These are phyloP conservation scores for Chytriomyces confervae DNA, from an alignment of 192 early-diverging fungal genomes.

Conservation along the genomic window DNA sequence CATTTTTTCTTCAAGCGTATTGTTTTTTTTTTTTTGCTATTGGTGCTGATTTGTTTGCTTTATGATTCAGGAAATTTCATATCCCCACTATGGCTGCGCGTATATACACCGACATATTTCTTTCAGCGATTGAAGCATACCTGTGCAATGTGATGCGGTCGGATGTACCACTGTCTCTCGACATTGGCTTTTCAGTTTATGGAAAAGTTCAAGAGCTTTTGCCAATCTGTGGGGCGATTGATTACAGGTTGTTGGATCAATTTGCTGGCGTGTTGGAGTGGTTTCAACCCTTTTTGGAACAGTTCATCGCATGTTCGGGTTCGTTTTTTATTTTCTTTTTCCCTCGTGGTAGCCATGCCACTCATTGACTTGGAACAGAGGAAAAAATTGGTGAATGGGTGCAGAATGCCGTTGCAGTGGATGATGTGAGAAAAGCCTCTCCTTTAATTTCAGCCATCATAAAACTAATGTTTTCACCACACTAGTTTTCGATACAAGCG, in stretches of 20 bases:
- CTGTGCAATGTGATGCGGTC: constrained; percentile 8
- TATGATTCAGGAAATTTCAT: constrained; percentile 33
- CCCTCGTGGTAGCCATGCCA: not conserved
- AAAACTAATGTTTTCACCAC: constrained; percentile 6
- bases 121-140: constrained; percentile 36
- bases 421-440: constrained; percentile 37
- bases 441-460: not conserved
- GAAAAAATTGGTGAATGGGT: constrained; percentile 50
- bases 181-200: constrained; percentile 49
- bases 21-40: constrained; percentile 17
- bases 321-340: not conserved
- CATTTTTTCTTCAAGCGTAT: not conserved
- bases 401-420: constrained; percentile 40
- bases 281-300: constrained; percentile 47
- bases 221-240: constrained; percentile 41
- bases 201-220: constrained; percentile 35
- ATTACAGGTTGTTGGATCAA: constrained; percentile 34
- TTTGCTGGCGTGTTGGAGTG: constrained; percentile 37
- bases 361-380: constrained; percentile 27
- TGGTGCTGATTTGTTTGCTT: not conserved
- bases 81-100: constrained; percentile 49
- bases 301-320: constrained; percentile 48
- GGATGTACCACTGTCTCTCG: constrained; percentile 19
- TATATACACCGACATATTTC: constrained; percentile 36
- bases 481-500: constrained; percentile 27